Conservation (phyloP, 768 basidiomycete species). For the Boletellus sp. region DNA sequence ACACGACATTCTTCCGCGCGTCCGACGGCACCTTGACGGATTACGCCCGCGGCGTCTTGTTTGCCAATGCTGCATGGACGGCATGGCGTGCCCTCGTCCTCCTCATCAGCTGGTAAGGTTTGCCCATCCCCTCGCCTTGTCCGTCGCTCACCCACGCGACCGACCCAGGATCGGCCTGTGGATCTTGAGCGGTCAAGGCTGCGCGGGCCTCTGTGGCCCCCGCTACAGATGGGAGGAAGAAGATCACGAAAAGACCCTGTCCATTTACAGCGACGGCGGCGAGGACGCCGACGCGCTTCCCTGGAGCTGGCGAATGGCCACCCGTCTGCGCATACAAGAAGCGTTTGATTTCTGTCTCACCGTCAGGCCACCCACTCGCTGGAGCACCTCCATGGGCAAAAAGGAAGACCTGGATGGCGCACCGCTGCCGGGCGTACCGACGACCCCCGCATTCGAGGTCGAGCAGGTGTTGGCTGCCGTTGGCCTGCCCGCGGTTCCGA, state of each 20-base stretch:
- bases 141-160: neutral
- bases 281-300: conserved; percentile 50
- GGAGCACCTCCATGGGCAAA: conserved; percentile 33
- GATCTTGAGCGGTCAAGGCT: conserved; percentile 71
- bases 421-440: conserved; percentile 27
- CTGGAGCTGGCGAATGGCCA: conserved; percentile 78
- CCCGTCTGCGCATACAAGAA: conserved; percentile 67
- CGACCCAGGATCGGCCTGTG: conserved; percentile 66
- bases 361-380: conserved; percentile 34
- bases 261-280: conserved; percentile 44
- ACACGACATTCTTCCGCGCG: conserved; percentile 69
- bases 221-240: conserved; percentile 84
- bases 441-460: conserved; percentile 42
- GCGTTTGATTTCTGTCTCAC: conserved; percentile 79
- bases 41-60: conserved; percentile 77
- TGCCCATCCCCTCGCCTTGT: neutral
- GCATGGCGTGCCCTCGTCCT: conserved; percentile 71
- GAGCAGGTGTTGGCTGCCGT: conserved; percentile 57
- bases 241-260: conserved; percentile 56
- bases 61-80: conserved; percentile 79
- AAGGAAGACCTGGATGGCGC: conserved; percentile 27
- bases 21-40: conserved; percentile 62
- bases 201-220: conserved; percentile 82
- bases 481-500: conserved; percentile 47
- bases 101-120: conserved; percentile 59